phyloP scores from a whole-genome alignment of 2,329 filamentous ascomycete genomes.

The Alternaria gaisen region DNA sequence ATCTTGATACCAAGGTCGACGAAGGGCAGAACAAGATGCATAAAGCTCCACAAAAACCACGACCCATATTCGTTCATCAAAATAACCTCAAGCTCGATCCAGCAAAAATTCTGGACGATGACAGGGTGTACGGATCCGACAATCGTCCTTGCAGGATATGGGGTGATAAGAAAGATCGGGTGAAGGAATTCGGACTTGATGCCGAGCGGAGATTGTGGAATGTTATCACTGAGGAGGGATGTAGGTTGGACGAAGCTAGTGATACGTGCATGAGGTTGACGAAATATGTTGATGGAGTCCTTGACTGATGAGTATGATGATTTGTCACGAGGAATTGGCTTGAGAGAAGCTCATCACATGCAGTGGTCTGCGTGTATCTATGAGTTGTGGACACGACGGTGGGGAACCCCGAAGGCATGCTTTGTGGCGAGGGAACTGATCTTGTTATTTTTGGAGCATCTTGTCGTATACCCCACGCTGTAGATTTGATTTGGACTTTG shows the following conservation, averaged over 20 bases:
- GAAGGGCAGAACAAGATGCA: slow-evolving; percentile 11
- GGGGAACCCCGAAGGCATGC: neutral
- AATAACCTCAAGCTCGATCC: slow-evolving; percentile 33
- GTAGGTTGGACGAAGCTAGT: slow-evolving; percentile 19
- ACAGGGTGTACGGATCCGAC: slow-evolving; percentile 15
- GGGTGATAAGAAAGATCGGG: slow-evolving; percentile 21
- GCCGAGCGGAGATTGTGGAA: slow-evolving; percentile 39
- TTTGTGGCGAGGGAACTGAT: neutral
- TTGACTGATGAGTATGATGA: slow-evolving; percentile 22
- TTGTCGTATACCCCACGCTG: slow-evolving; percentile 2
- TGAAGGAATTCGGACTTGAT: slow-evolving; percentile 33
- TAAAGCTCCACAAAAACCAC: slow-evolving; percentile 14
- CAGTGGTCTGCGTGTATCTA: neutral
- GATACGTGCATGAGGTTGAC: slow-evolving; percentile 23
- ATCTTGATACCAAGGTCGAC: slow-evolving; percentile 6
- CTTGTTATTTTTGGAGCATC: neutral
- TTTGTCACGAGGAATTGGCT: slow-evolving; percentile 7
- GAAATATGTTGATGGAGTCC: slow-evolving; percentile 26
- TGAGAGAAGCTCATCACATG: neutral
- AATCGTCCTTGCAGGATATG: slow-evolving; percentile 31
- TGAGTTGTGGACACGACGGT: neutral
- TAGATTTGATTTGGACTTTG: neutral
- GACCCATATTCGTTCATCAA: slow-evolving; percentile 34
- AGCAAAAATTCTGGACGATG: slow-evolving; percentile 16
- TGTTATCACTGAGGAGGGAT: slow-evolving; percentile 31